These are phyloP conservation scores for Isatis tinctoria DNA, from an alignment of 345 rosid genomes.

Conservation along the genomic window DNA sequence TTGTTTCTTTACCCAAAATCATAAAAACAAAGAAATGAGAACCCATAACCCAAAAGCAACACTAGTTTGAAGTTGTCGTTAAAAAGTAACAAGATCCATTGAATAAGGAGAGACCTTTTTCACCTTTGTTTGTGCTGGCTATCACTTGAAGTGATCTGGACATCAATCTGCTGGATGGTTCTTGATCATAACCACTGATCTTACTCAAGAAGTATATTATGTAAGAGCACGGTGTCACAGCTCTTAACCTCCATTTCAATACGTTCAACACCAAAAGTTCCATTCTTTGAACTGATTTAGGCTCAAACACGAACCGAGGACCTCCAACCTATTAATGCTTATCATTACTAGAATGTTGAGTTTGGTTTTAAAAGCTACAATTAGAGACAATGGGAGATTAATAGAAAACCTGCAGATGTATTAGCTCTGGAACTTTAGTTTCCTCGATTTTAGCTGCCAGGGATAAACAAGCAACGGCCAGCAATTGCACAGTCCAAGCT, in stretches of 20 bases:
- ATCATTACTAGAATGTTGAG: constrained; percentile 8
- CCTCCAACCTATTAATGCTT: constrained; percentile 40
- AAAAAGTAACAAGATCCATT: background rate
- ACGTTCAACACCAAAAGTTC: constrained; percentile 55
- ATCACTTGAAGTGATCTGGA: constrained; percentile 47
- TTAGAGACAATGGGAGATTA: background rate
- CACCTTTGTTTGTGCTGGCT: constrained; percentile 53
- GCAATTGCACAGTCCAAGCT: constrained; percentile 56
- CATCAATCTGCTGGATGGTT: constrained; percentile 33
- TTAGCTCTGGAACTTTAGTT: constrained; percentile 42
- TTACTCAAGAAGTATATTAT: constrained; percentile 44
- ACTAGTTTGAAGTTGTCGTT: background rate
- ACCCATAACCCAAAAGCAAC: background rate
- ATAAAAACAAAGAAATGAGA: background rate
- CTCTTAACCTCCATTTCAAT: constrained; percentile 67
- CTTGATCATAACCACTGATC: constrained; percentile 34
- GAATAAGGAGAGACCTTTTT: constrained; percentile 1
- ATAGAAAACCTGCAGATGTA: constrained; percentile 53
- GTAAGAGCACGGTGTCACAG: constrained; percentile 53
- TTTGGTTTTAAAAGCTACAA: background rate
- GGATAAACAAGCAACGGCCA: constrained; percentile 69
- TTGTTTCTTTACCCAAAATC: background rate
- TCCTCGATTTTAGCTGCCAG: constrained; percentile 73
- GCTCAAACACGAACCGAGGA: constrained; percentile 48
- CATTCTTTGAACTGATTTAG: constrained; percentile 59